Conservation (phyloP, 1,284 basidiomycete genomes). For the Puccinia novopanici region DNA sequence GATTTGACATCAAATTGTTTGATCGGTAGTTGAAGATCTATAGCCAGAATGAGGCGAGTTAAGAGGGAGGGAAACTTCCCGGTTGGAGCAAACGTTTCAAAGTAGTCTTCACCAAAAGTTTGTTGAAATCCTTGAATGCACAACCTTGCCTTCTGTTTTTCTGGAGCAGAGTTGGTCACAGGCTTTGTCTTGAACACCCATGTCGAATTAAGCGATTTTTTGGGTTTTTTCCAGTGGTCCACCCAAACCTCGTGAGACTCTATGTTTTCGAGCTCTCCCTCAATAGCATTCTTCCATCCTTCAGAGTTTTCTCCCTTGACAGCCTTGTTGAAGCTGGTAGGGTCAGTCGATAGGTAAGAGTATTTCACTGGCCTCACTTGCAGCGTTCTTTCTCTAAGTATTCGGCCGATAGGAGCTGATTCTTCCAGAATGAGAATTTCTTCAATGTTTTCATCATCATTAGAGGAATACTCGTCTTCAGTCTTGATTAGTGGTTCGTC, state of each 20-base stretch:
- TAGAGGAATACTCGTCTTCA: not conserved
- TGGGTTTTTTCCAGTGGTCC: not conserved
- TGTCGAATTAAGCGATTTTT: not conserved
- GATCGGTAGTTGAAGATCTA: not conserved
- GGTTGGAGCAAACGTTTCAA: conserved; percentile 12
- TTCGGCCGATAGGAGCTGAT: not conserved
- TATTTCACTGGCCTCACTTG: conserved; percentile 9
- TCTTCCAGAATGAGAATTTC: not conserved
- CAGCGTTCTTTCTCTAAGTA: not conserved
- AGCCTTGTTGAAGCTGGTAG: not conserved
- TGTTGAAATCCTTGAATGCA: conserved; percentile 6
- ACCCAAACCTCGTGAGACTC: not conserved
- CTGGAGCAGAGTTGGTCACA: not conserved
- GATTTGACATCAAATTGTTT: not conserved
- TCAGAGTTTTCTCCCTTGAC: not conserved
- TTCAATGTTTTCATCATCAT: not conserved
- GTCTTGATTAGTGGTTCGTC: not conserved
- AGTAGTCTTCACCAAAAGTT: not conserved
- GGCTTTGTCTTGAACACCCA: conserved; percentile 24
- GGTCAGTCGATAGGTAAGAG: not conserved
- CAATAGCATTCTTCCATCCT: not conserved
- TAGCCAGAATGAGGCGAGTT: not conserved
- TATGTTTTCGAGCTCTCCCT: not conserved
- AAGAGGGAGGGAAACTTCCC: not conserved
- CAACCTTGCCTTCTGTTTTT: not conserved